Base-by-base conservation (phyloP, 768 basidiomycete genomes). In the Termitomyces sp. region DNA sequence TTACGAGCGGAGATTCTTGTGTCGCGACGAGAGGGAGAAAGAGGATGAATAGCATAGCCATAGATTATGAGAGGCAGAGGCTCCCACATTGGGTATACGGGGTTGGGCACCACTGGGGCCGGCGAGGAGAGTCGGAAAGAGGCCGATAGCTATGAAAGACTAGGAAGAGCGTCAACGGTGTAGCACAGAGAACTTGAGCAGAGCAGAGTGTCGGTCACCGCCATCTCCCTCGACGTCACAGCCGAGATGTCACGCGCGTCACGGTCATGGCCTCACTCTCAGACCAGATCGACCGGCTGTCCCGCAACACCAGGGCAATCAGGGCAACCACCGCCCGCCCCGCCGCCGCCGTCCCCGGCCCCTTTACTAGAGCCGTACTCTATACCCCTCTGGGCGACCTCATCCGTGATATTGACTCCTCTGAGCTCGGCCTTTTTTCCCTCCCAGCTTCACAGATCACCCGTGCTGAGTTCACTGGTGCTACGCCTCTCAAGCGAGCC, bases 11-110 rank as follows among this genome's bases (percentile, higher is more conserved):
- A 86, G 36, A 80, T 71, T 58, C 85, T 80, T 24, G 86, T 88
- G 64, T 91, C 88, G 46, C 88, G 80, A 61, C 87, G 86, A 46
- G 85, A 85, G 2, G 88, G 88, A 1, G 84, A 78, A 44, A 94
- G 82, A 3, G 94, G 91, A 63, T 95, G 88, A 56, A 91, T 83
- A 27, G 90, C 92, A 74, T 94, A 94, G 46, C 94, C 94, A 69
- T 94, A 95, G n/a, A 92, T 81, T 64, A 95, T 80, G 65, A 80
- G 71, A n/a, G 78, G 80, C 34, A 82, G 66, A 18, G 80, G 80
- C 66, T 80, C 78, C 80, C 80, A 80, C 75, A 79, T 78, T 59
- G 64, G 62, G 61, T 53, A 37, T 61, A 57, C 29, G 36, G 56
- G 29, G 43, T 42, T 57, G 34, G 26, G n/a, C 24, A 57, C 54